A percentile compares a stretch with the other conserved stretches of the same genome.
Conservation (phyloP, 2,329 filamentous ascomycete genomes). For the Rhynchosporium secalis region DNA sequence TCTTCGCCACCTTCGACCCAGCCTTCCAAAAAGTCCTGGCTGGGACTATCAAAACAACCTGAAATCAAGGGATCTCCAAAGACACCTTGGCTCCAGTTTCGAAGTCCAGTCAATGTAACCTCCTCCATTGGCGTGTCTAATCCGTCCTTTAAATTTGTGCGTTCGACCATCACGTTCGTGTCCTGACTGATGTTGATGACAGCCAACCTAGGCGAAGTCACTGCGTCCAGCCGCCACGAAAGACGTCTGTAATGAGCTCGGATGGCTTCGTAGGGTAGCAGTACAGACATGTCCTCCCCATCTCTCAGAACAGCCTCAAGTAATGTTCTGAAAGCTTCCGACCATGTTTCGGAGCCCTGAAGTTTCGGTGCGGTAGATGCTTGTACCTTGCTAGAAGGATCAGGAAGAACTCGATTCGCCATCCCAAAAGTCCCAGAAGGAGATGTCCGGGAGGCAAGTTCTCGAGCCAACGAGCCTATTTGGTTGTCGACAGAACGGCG, state of each 20-base stretch:
- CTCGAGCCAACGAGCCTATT: slow-evolving; percentile 34
- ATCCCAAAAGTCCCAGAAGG: slow-evolving; percentile 36
- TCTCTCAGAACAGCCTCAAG: slow-evolving; percentile 59
- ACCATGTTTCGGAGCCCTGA: slow-evolving; percentile 49
- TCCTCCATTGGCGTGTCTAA: slow-evolving; percentile 15
- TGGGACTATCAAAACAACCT: slow-evolving; percentile 49
- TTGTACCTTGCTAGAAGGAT: slow-evolving; percentile 21
- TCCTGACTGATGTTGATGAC: slow-evolving; percentile 54
- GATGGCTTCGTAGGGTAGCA: slow-evolving; percentile 57
- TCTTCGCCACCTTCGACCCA: slow-evolving; percentile 39
- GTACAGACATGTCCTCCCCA: slow-evolving; percentile 59
- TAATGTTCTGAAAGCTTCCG: slow-evolving; percentile 55
- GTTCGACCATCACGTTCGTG: slow-evolving; percentile 50
- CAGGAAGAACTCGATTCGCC: slow-evolving; percentile 32
- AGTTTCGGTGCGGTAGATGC: slow-evolving; percentile 14
- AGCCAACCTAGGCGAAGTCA: slow-evolving; percentile 54
- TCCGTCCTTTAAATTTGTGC: slow-evolving; percentile 20
- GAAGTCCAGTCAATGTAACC: slow-evolving; percentile 49
- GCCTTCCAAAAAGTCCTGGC: slow-evolving; percentile 49
- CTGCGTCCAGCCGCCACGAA: slow-evolving; percentile 51
- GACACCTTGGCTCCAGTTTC: slow-evolving; percentile 58
- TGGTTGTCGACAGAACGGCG: slow-evolving; percentile 34
- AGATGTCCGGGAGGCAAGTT: slow-evolving; percentile 35
- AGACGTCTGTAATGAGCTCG: slow-evolving; percentile 53
- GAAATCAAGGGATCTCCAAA: slow-evolving; percentile 62